phyloP scores from a whole-genome alignment of 2,329 filamentous ascomycete species.

The Cordyceps pruinosa region DNA sequence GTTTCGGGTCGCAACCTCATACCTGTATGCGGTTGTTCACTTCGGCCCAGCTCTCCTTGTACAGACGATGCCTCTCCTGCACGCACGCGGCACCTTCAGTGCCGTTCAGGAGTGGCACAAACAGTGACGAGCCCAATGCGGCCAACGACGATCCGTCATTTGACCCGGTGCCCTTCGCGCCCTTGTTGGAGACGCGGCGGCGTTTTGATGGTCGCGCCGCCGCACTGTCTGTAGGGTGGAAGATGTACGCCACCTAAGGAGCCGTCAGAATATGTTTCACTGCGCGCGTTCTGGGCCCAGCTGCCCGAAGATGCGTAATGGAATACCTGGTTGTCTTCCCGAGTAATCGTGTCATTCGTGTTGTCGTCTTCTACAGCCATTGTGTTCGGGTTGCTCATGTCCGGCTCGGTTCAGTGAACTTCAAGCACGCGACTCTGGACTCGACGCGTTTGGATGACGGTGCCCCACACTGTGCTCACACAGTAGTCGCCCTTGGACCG shows the following conservation, averaged over 20 bases:
- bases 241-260: slow-evolving; percentile 54
- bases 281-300: not conserved
- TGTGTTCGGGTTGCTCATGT: not conserved
- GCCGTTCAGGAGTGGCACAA: slow-evolving; percentile 49
- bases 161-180: slow-evolving; percentile 27
- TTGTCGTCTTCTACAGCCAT: slow-evolving; percentile 16
- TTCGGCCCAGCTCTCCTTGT: slow-evolving; percentile 55
- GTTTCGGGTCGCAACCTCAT: not conserved
- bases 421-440: slow-evolving; percentile 2
- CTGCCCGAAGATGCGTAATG: too few species aligned
- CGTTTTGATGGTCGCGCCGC: slow-evolving; percentile 46
- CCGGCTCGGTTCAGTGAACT: not conserved
- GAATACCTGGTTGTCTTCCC: slow-evolving; percentile 40
- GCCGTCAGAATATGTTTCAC: slow-evolving; percentile 15
- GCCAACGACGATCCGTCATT: not conserved
- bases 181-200: slow-evolving; percentile 44
- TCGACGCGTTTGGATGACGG: slow-evolving; percentile 11
- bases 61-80: slow-evolving; percentile 50
- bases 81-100: slow-evolving; percentile 43
- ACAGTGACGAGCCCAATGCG: slow-evolving; percentile 25
- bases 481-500: not conserved
- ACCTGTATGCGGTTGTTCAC: slow-evolving; percentile 57
- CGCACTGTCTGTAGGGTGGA: slow-evolving; percentile 42
- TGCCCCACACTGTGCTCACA: slow-evolving; percentile 8
- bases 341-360: slow-evolving; percentile 22